These are phyloP conservation scores for Trichoderma virens DNA, from an alignment of 495 filamentous ascomycete genomes.

Conservation along the genomic window DNA sequence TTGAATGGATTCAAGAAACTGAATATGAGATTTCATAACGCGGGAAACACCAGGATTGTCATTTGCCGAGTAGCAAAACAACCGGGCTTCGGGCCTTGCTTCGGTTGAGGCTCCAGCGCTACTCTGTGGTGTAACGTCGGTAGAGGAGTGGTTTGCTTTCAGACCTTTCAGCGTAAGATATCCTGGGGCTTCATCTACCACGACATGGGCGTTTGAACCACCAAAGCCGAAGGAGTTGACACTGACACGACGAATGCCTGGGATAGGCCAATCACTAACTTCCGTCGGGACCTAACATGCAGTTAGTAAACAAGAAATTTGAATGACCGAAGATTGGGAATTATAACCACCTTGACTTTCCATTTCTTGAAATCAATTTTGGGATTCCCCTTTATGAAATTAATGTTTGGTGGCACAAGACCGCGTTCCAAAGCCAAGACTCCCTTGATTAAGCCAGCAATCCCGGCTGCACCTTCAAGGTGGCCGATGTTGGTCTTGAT, in stretches of 20 bases:
- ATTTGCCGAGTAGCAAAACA: conserved; percentile 10
- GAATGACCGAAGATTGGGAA: background rate
- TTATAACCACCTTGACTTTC: conserved; percentile 12
- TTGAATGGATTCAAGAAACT: background rate
- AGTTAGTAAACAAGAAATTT: background rate
- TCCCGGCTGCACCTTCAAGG: conserved; percentile 39
- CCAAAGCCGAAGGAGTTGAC: conserved; percentile 35
- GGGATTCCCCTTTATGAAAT: conserved; percentile 40
- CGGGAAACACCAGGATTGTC: conserved; percentile 11
- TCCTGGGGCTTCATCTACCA: conserved; percentile 17
- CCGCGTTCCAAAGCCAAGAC: conserved; percentile 41
- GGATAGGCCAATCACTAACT: conserved; percentile 22
- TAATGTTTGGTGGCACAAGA: conserved; percentile 31
- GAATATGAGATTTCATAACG: background rate
- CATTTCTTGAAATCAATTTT: conserved; percentile 24
- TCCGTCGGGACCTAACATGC: conserved; percentile 17
- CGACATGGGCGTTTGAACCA: conserved; percentile 32
- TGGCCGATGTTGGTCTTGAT: conserved; percentile 49
- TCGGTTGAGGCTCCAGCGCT: background rate
- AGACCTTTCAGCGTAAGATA: conserved; percentile 8
- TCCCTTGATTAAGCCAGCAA: conserved; percentile 46
- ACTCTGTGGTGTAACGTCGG: background rate
- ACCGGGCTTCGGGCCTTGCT: background rate
- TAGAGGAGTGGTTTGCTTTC: conserved; percentile 2
- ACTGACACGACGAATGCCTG: conserved; percentile 22